Base-by-base conservation (phyloP, 2,329 filamentous ascomycete species). In the Ceratocystis cacaofunesta region DNA sequence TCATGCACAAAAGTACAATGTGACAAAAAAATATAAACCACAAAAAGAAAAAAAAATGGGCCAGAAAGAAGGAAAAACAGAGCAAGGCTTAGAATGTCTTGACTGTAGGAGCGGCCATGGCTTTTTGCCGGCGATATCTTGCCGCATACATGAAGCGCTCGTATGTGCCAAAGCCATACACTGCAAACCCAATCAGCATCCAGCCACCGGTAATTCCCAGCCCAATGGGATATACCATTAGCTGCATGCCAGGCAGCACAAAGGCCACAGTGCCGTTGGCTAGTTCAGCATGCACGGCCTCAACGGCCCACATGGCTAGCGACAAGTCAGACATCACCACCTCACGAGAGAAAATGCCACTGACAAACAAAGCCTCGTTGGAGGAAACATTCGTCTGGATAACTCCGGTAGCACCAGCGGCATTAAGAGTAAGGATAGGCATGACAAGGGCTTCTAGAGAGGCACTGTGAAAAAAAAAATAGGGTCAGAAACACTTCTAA, bases 291-390 rank as follows among this genome's bases (percentile, higher is more conserved):
- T 79, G 73, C 22, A 80, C 75, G 2, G 77, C 72, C 67, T 80
- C 74, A 19, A 84, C 80, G 43, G 80, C 79, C 19, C 77, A 73
- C 68, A 79, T 75, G 28, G 82, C 82, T 61, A 75, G 69, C 57
- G 75, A 72, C 46, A 80, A 76, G 62, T 78, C 75, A 67, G 82
- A 85, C 70, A 80, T 73, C 71, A 83, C 73, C 15, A 82, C 76
- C 65, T 81, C 76, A 62, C 80, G 75, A 64, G 86, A 82, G 74
- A 90, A 90, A 70, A 88, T 81, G 63, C 88, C 88, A 15, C 81
- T 82, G 48, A 90, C 81, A 70, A 90, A 91, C 5, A 82, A 80
- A 17, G 87, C 86, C 72, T 89, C 85, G 73, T 86, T 85, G 67
- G 83, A 80, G 8, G 86, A 86, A 62, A 90, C 82, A 43, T 82